Evolutionary conservation across 2,329 filamentous ascomycete species (phyloP).

Genomic region (Cadophora luteo-olivacea): DNA sequence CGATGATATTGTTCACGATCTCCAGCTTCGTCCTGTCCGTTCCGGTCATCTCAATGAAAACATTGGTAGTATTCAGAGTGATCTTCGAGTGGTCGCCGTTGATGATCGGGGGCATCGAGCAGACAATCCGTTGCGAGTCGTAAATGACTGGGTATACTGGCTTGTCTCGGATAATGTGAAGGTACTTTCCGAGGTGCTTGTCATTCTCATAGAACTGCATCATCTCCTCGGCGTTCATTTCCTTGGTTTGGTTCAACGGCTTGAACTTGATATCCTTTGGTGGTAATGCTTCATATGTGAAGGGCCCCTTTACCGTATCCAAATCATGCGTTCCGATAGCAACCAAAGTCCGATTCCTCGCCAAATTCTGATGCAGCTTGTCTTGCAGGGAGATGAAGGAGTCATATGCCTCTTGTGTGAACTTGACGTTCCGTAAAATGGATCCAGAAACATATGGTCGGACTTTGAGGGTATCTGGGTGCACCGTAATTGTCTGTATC

Average conservation of each 20-base stretch:
- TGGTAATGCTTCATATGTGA: conserved; percentile 91
- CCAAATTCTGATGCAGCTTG: conserved; percentile 96
- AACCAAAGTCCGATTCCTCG: conserved; percentile 90
- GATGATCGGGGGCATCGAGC: conserved; percentile 96
- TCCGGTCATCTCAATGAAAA: conserved; percentile 97
- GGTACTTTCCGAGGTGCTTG: conserved; percentile 86
- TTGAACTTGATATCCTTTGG: conserved; percentile 92
- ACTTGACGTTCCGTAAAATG: conserved; percentile 87
- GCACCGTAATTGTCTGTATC: conserved; percentile 81
- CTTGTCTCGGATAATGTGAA: conserved; percentile 93
- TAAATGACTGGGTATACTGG: conserved; percentile 96
- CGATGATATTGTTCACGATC: conserved; percentile 93
- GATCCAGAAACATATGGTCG: conserved; percentile 89
- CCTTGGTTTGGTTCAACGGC: conserved; percentile 88
- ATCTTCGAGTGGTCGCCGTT: conserved; percentile 98
- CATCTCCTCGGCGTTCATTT: conserved; percentile 85
- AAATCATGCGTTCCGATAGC: conserved; percentile 97
- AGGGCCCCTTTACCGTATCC: conserved; percentile 90
- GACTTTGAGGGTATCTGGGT: conserved; percentile 76
- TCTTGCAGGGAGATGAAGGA: conserved; percentile 98
- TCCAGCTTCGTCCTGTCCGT: conserved; percentile 96
- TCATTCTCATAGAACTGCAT: conserved; percentile 97
- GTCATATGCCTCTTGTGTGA: conserved; percentile 89
- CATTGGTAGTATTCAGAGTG: conserved; percentile 85
- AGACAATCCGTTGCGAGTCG: conserved; percentile 84